These are phyloP conservation scores for Beauveria australis DNA, from an alignment of 2,329 filamentous ascomycete species.

Conservation along the genomic window DNA sequence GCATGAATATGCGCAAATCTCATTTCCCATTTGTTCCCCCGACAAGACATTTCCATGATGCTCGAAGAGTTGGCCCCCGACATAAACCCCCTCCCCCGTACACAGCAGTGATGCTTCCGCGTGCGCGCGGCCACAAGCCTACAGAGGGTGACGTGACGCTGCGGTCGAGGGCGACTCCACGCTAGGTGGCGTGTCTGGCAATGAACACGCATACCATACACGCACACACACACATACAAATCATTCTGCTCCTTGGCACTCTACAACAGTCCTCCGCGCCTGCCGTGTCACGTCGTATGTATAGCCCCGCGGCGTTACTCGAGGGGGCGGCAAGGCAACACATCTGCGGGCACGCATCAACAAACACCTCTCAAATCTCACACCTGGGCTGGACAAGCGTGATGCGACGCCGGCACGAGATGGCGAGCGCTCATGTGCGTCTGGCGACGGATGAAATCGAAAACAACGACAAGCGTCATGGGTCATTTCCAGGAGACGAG, in stretches of 20 bases:
- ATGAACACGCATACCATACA: too few species aligned
- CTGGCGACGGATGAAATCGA: not conserved
- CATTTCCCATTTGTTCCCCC: too few species aligned
- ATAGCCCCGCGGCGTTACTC: not conserved
- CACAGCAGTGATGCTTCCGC: too few species aligned
- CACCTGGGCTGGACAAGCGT: not conserved
- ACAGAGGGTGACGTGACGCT: too few species aligned
- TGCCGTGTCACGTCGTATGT: conserved; percentile 1
- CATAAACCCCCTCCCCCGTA: too few species aligned
- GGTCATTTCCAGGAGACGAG: not conserved
- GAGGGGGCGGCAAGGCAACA: not conserved
- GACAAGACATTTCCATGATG: too few species aligned
- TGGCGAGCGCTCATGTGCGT: not conserved
- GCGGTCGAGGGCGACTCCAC: too few species aligned
- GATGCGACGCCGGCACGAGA: conserved; percentile 4
- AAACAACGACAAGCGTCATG: too few species aligned
- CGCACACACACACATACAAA: not conserved
- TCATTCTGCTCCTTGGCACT: not conserved
- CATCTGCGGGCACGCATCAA: not conserved
- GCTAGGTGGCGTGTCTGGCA: too few species aligned
- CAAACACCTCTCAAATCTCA: not conserved
- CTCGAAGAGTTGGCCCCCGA: too few species aligned
- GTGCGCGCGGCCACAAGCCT: too few species aligned
- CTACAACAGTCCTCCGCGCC: not conserved
- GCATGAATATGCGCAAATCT: too few species aligned